Base-by-base conservation (phyloP, 805 yeast genomes). In the Zygoascus bituminiphila region DNA sequence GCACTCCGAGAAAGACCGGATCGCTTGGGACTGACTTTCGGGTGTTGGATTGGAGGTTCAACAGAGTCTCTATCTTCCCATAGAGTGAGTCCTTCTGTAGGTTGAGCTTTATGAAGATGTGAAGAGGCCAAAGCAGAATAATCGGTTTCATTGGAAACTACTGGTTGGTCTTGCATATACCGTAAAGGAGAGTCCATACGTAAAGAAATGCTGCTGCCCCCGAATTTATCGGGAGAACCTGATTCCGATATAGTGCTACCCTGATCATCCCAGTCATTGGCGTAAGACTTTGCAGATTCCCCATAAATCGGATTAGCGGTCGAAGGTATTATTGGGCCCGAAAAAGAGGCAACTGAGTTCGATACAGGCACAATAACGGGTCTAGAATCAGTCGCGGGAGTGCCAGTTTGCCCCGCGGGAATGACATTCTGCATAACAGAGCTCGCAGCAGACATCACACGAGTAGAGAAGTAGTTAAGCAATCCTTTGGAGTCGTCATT, bases 401-500 rank as follows among this genome's bases (percentile, higher is more conserved):
- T 26, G 24, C n/a, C 36, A 42, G 33, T 10, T 4, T 38, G 36
- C 4, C 21, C 36, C 26, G 19, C 44, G 29, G 14, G 56, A 12
- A 54, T 50, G 1, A 57, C 61, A 22, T 48, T 49, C 15, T 53
- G 47, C 47, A 58, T 53, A n/a, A 52, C 59, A 3, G 51, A 42
- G 9, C 53, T 47, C 9, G 62, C 62, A 7, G 59, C 61, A 24
- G 55, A 53, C 26, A 51, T 48, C 50, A 59, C 48, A 44, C 57
- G 50, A 37, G 47, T 50, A 51, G 54, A 56, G 45, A 59, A 49
- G 33, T 24, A 24, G 26, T 45, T 54, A 14, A 56, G 45, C 38
- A 57, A 29, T 26, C 49, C 40, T 23, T 52, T 49, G 22, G 52
- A 46, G 43, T 54, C 59, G 10, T 22, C 33, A 2, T 45, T 44